Conservation (phyloP, 257 asterid species). For the Plantago ovata region DNA sequence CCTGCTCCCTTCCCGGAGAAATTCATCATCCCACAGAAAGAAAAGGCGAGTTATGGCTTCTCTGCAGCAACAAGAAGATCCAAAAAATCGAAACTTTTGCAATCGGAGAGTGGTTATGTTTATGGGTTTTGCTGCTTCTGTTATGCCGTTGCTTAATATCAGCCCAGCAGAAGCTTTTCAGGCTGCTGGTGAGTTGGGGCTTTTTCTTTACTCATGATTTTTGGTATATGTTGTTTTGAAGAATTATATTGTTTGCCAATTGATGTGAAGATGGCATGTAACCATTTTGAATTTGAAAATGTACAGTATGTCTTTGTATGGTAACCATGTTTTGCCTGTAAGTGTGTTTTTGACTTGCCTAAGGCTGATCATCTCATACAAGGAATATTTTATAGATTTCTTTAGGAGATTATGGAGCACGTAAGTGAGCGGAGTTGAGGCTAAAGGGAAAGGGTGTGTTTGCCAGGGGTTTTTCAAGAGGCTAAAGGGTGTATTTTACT, state of each 20-base stretch:
- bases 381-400: too few species aligned
- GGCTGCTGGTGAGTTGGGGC: constrained; percentile 40
- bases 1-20: constrained; percentile 28
- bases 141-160: constrained; percentile 42
- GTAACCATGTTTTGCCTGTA: too few species aligned
- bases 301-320: too few species aligned
- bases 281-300: too few species aligned
- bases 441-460: too few species aligned
- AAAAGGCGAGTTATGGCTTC: constrained; percentile 25
- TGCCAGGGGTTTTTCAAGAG: too few species aligned
- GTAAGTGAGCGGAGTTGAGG: too few species aligned
- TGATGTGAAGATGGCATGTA: too few species aligned
- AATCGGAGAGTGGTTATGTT: constrained; percentile 47
- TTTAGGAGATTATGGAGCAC: too few species aligned
- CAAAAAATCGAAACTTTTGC: constrained; percentile 28
- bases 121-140: constrained; percentile 48
- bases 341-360: too few species aligned
- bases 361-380: too few species aligned
- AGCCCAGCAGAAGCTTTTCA: constrained; percentile 36
- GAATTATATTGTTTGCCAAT: not conserved
- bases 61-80: constrained; percentile 31
- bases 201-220: constrained; percentile 4
- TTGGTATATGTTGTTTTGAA: constrained; percentile 1
- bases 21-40: constrained; percentile 25
- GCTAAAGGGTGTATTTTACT: too few species aligned